Conservation (phyloP, 257 asterid species). For the Datura wrightii region DNA sequence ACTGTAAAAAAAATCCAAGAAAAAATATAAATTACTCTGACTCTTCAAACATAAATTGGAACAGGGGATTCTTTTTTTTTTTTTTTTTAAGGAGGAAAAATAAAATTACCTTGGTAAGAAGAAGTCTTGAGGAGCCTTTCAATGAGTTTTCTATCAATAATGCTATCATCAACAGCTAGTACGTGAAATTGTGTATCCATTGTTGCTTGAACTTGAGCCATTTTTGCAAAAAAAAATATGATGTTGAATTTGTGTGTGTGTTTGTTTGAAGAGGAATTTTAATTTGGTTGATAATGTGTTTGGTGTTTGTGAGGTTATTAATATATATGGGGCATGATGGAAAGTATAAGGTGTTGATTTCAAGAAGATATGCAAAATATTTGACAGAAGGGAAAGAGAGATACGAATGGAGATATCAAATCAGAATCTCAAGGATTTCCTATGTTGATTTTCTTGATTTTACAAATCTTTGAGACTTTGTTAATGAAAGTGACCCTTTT, state of each 20-base stretch:
- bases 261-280: background rate
- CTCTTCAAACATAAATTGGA: too few relatives aligned
- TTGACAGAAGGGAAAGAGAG: slow-evolving; percentile 26
- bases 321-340: background rate
- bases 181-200: slow-evolving; percentile 63
- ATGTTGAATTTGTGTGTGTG: background rate
- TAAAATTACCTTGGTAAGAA: slow-evolving; percentile 54
- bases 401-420: slow-evolving; percentile 27
- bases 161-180: slow-evolving; percentile 67
- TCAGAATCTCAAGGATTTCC: slow-evolving; percentile 26
- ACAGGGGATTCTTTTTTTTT: background rate
- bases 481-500: slow-evolving; percentile 20
- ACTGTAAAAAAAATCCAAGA: slow-evolving; percentile 39
- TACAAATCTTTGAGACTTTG: slow-evolving; percentile 6
- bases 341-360: background rate
- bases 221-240: slow-evolving; percentile 29
- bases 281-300: background rate
- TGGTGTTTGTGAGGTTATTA: background rate
- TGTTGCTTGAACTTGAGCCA: slow-evolving; percentile 44
- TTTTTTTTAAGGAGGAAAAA: background rate
- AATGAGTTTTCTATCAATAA: slow-evolving; percentile 63
- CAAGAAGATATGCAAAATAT: slow-evolving; percentile 28
- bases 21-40: background rate
- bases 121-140: slow-evolving; percentile 66
- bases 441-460: slow-evolving; percentile 30